A percentile compares a stretch with the other conserved stretches of the same genome.
phyloP scores from a whole-genome alignment of 1,284 basidiomycete genomes.

The Austroboletus rostrupii region DNA sequence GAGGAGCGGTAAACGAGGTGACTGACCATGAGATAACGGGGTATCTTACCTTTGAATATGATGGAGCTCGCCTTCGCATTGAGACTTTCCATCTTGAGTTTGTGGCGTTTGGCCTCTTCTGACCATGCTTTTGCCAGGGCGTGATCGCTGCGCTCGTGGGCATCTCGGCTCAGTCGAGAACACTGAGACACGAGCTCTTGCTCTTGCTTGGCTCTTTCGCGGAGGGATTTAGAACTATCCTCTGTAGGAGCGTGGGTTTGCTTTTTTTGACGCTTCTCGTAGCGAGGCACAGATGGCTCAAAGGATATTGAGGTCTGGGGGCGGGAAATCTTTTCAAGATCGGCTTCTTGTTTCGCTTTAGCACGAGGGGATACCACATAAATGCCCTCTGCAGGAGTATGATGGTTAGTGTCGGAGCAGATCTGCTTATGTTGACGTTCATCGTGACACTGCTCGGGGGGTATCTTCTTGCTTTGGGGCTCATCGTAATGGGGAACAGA shows the following conservation, averaged over 20 bases:
- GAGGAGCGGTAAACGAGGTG: constrained; percentile 6
- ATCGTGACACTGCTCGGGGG: not conserved
- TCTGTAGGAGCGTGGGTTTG: no score
- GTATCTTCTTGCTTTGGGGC: no score
- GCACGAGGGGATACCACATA: constrained; percentile 65
- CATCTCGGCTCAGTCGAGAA: not conserved
- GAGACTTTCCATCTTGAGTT: not conserved
- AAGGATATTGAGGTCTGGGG: not conserved
- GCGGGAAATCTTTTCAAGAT: constrained; percentile 67
- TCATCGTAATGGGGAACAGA: no score
- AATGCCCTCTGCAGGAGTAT: constrained; percentile 32
- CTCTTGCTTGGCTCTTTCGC: constrained; percentile 68
- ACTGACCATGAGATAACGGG: constrained; percentile 21
- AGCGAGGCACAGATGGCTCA: not conserved
- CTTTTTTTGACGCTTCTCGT: no score
- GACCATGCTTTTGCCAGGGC: not conserved
- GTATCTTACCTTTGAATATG: not conserved
- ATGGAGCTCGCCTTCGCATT: not conserved
- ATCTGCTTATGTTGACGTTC: not conserved
- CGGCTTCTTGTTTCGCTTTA: constrained; percentile 68
- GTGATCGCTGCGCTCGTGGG: not conserved
- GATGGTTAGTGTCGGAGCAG: not conserved
- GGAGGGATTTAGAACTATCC: no score
- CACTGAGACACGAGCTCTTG: constrained; percentile 65
- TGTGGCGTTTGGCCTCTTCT: not conserved